Conservation (phyloP, 768 basidiomycete species). For the Lactarius vividus region DNA sequence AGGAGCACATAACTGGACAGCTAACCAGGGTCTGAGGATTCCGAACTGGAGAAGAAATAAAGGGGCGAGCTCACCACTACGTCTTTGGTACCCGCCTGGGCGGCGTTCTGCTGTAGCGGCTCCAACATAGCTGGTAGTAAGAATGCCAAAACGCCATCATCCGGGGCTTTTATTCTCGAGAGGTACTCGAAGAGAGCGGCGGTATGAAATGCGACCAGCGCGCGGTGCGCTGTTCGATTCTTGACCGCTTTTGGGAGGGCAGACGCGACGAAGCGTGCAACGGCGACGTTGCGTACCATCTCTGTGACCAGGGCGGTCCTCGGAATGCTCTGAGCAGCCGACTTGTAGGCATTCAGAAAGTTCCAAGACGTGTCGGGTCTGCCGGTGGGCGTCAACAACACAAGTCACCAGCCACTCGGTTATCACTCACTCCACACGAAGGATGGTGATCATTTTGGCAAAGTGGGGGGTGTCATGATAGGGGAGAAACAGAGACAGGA, state of each 20-base stretch:
- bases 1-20: conserved; percentile 74
- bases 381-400: conserved; percentile 11
- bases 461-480: conserved; percentile 96
- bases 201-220: conserved; percentile 79
- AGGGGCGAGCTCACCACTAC: conserved; percentile 46
- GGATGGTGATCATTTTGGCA: conserved; percentile 85
- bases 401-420: background rate
- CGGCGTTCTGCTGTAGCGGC: conserved; percentile 42
- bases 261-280: conserved; percentile 67
- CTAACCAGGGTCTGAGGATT: conserved; percentile 36
- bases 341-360: conserved; percentile 73
- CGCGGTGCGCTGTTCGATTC: conserved; percentile 47
- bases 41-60: background rate
- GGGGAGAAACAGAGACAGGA: conserved; percentile 83
- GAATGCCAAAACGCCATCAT: conserved; percentile 65
- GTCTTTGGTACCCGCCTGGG: conserved; percentile 40
- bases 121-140: conserved; percentile 62
- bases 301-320: conserved; percentile 70
- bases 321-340: conserved; percentile 71
- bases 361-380: conserved; percentile 64
- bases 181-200: conserved; percentile 80
- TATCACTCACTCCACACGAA: conserved; percentile 62
- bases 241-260: conserved; percentile 62
- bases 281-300: conserved; percentile 67
- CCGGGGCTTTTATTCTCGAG: conserved; percentile 50